A percentile compares a stretch with the other conserved stretches of the same genome.
Conservation (phyloP, 768 basidiomycete genomes). For the Calocybe gangraenosa region DNA sequence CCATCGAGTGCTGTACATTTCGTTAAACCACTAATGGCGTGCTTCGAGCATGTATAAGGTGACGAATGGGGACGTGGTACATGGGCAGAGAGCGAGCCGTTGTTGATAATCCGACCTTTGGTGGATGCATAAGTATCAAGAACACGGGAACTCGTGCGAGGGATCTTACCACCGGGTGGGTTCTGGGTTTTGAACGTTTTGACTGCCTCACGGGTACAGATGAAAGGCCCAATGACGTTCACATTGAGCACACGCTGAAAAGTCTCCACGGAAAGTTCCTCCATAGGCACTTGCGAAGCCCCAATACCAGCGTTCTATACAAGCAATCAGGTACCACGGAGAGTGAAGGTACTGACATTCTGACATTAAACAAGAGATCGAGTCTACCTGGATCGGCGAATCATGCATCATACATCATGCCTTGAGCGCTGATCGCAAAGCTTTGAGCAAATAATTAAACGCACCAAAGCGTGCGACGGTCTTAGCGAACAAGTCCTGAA, state of each 20-base stretch:
- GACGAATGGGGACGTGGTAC: constrained; percentile 59
- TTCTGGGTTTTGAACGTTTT: constrained; percentile 66
- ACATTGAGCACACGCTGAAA: constrained; percentile 66
- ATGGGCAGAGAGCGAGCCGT: constrained; percentile 75
- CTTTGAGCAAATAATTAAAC: constrained; percentile 2
- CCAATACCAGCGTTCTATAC: constrained; percentile 72
- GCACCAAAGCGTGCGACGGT: constrained; percentile 55
- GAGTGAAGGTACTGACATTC: constrained; percentile 14
- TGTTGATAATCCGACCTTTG: constrained; percentile 77
- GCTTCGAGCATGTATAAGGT: constrained; percentile 77
- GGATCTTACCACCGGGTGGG: constrained; percentile 62
- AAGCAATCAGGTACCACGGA: not conserved
- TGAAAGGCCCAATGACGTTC: constrained; percentile 69
- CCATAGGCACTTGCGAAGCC: constrained; percentile 46
- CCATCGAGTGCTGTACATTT: constrained; percentile 78
- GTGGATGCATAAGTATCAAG: not conserved
- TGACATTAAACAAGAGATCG: constrained; percentile 79
- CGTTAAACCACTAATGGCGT: constrained; percentile 74
- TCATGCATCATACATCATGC: too few species aligned
- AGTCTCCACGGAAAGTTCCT: constrained; percentile 53
- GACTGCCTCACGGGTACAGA: constrained; percentile 77
- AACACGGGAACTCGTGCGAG: not conserved
- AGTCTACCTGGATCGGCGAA: constrained; percentile 54
- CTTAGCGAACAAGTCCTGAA: constrained; percentile 52
- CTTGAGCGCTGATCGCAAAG: too few species aligned